Evolutionary conservation across 1,284 basidiomycete genomes (phyloP).

Genomic region (Trametes sp.): DNA sequence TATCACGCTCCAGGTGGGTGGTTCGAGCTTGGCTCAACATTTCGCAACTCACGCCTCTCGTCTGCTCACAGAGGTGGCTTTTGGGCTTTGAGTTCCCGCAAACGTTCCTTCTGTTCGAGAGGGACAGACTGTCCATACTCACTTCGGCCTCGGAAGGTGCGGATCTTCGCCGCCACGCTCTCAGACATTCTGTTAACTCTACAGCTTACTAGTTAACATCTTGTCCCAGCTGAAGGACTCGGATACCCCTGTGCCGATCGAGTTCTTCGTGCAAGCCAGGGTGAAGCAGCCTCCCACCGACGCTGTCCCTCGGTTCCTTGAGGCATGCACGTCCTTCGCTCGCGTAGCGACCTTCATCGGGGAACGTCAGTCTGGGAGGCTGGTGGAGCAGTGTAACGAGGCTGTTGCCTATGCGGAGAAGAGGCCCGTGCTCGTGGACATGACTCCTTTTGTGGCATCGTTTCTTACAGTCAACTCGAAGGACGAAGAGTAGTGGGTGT

Average conservation of each 20-base stretch:
- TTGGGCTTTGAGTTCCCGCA: conserved; percentile 98
- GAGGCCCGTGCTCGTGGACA: conserved; percentile 82
- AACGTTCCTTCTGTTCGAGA: conserved; percentile 86
- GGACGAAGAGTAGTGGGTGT: conserved; percentile 92
- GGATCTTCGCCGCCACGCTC: conserved; percentile 3
- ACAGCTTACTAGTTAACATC: conserved; percentile 66
- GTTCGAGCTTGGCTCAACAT: conserved; percentile 15
- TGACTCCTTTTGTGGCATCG: conserved; percentile 77
- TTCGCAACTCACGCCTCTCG: conserved; percentile 29
- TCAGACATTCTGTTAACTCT: conserved; percentile 29
- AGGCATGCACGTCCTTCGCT: conserved; percentile 60
- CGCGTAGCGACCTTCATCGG: conserved; percentile 78
- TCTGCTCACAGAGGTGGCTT: conserved; percentile 82
- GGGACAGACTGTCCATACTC: conserved; percentile 79
- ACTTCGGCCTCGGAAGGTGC: conserved; percentile 92
- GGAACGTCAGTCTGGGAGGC: conserved; percentile 83
- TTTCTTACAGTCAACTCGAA: conserved; percentile 90
- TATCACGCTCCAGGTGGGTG: conserved; percentile 86
- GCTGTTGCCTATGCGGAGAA: conserved; percentile 56
- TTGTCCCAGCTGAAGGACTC: conserved; percentile 74
- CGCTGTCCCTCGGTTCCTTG: conserved; percentile 68
- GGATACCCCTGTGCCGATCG: conserved; percentile 61
- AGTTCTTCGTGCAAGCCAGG: conserved; percentile 76
- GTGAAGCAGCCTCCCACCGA: conserved; percentile 77
- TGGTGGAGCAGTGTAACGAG: conserved; percentile 83